Evolutionary conservation across 495 filamentous ascomycete species (phyloP).

Genomic region (Aspergillus biplanus): DNA sequence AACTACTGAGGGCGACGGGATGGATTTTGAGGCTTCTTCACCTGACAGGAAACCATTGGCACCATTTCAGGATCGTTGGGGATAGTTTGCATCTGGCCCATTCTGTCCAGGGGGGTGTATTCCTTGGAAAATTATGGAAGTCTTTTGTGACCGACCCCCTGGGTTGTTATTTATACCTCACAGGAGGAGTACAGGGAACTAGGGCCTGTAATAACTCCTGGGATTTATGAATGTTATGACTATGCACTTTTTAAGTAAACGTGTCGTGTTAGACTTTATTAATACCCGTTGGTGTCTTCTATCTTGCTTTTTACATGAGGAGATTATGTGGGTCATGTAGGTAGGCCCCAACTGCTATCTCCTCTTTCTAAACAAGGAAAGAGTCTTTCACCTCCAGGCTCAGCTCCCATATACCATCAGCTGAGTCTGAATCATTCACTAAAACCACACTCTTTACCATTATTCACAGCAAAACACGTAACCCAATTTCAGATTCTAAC

Average conservation of each 20-base stretch:
- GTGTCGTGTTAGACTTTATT: no score
- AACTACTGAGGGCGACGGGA: slow-evolving; percentile 31
- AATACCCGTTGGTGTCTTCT: no score
- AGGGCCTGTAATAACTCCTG: no score
- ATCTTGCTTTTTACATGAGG: no score
- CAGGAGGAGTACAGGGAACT: no score
- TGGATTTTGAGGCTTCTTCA: slow-evolving; percentile 32
- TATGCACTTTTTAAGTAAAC: no score
- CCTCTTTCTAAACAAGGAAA: not conserved
- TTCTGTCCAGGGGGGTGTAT: not conserved
- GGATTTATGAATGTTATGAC: no score
- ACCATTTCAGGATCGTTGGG: slow-evolving; percentile 48
- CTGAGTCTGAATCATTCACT: not conserved
- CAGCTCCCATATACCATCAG: not conserved
- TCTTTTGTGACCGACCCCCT: no score
- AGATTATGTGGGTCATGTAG: no score
- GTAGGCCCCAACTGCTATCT: not conserved
- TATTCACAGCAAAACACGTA: not conserved
- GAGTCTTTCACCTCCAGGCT: not conserved
- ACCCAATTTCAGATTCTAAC: not conserved
- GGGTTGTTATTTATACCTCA: no score
- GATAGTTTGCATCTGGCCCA: not conserved
- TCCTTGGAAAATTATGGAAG: no score
- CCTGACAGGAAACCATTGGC: slow-evolving; percentile 39
- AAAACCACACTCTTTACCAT: not conserved